Conservation (phyloP, 768 basidiomycete genomes). For the Podaxis sp. region DNA sequence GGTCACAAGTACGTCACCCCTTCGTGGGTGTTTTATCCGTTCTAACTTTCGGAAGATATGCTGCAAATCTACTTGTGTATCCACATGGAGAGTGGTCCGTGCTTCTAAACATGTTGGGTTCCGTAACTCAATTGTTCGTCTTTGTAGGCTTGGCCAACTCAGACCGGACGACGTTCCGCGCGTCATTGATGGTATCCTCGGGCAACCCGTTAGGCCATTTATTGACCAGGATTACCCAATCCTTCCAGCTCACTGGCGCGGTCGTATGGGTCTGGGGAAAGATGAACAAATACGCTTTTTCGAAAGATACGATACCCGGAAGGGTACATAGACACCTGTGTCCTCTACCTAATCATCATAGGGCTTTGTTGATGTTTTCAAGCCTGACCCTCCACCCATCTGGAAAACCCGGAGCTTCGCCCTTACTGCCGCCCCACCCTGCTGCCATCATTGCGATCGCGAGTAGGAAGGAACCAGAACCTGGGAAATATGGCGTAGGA, state of each 20-base stretch:
- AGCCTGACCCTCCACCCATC: constrained; percentile 29
- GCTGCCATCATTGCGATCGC: constrained; percentile 58
- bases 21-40: constrained; percentile 1
- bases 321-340: background rate
- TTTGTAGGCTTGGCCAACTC: constrained; percentile 61
- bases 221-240: constrained; percentile 33
- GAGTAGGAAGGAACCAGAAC: constrained; percentile 50
- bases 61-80: constrained; percentile 68
- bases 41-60: constrained; percentile 42
- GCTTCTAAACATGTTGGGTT: background rate
- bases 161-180: constrained; percentile 54
- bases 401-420: constrained; percentile 30
- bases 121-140: background rate
- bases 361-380: constrained; percentile 23
- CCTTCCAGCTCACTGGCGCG: constrained; percentile 60
- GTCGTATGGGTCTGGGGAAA: constrained; percentile 66
- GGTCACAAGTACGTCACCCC: constrained; percentile 69
- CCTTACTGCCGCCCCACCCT: constrained; percentile 49
- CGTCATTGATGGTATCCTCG: constrained; percentile 47
- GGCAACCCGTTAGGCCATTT: constrained; percentile 28
- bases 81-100: constrained; percentile 74
- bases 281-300: constrained; percentile 51
- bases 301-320: background rate
- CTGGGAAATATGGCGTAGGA: constrained; percentile 61
- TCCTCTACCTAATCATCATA: constrained; percentile 13